A percentile compares a stretch with the other conserved stretches of the same genome.
phyloP scores from a whole-genome alignment of 2,329 filamentous ascomycete genomes.

The Colletotrichum sp. region DNA sequence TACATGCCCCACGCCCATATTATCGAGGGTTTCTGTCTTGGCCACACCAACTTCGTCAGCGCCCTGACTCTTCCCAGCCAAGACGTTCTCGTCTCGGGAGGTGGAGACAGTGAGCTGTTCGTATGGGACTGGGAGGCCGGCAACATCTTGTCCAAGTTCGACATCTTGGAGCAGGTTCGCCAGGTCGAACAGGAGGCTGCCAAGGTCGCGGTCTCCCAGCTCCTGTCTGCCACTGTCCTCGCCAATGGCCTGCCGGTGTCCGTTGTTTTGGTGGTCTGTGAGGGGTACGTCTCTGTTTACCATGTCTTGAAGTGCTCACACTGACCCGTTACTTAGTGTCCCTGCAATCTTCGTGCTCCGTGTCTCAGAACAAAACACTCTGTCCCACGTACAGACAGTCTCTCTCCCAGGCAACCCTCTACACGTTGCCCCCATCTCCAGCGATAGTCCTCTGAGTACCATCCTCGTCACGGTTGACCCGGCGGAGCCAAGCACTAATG shows the following conservation, averaged over 20 bases:
- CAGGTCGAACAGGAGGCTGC: constrained; percentile 33
- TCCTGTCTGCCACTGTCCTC: constrained; percentile 36
- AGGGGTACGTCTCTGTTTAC: constrained; percentile 44
- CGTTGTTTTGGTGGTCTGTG: constrained; percentile 44
- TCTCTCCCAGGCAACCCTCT: constrained; percentile 70
- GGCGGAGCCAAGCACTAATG: constrained; percentile 24
- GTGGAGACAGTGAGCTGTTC: constrained; percentile 80
- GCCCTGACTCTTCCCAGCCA: constrained; percentile 71
- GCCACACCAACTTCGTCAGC: constrained; percentile 85
- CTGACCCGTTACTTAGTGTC: constrained; percentile 41
- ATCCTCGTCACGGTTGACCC: constrained; percentile 48
- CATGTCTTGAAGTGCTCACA: neutral
- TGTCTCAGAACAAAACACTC: constrained; percentile 50
- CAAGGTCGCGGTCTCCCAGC: constrained; percentile 53
- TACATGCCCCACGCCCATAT: constrained; percentile 83
- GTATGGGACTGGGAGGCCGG: constrained; percentile 81
- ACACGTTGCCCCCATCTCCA: constrained; percentile 45
- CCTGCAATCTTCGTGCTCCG: constrained; percentile 71
- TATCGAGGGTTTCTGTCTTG: constrained; percentile 88
- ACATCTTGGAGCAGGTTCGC: constrained; percentile 48
- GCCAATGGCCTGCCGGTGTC: constrained; percentile 13
- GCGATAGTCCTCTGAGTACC: constrained; percentile 25
- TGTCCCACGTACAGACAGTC: constrained; percentile 56
- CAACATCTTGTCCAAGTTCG: constrained; percentile 56
- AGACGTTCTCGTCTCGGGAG: constrained; percentile 80